These are phyloP conservation scores for Elsinoe fawcettii DNA, from an alignment of 2,329 filamentous ascomycete species.

Conservation along the genomic window DNA sequence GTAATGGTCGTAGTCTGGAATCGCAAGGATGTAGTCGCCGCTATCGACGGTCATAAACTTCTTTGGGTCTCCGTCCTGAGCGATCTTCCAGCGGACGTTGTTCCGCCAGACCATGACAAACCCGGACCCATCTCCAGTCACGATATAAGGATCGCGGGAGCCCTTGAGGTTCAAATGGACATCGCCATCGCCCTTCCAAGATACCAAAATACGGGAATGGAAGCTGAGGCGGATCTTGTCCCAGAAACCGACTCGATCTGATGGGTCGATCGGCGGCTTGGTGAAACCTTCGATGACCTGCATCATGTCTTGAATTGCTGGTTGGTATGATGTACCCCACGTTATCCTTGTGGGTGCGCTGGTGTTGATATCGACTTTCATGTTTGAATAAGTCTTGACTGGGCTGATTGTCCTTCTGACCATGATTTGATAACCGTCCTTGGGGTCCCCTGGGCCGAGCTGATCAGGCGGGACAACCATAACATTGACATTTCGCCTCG, in stretches of 20 bases:
- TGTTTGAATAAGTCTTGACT: conserved; percentile 93
- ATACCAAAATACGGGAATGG: conserved; percentile 79
- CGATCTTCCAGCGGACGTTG: conserved; percentile 80
- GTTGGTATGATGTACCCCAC: conserved; percentile 96
- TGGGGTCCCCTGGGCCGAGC: conserved; percentile 46
- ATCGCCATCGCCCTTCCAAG: conserved; percentile 94
- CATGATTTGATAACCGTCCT: conserved; percentile 69
- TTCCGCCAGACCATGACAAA: conserved; percentile 99
- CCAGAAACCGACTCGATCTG: conserved; percentile 94
- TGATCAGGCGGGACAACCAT: conserved; percentile 70
- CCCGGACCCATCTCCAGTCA: conserved; percentile 86
- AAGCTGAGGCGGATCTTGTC: conserved; percentile 94
- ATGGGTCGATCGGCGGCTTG: conserved; percentile 87
- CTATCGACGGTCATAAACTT: conserved; percentile 94
- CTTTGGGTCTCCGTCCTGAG: conserved; percentile 76
- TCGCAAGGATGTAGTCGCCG: conserved; percentile 86
- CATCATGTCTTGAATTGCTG: conserved; percentile 99
- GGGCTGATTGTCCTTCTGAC: conserved; percentile 86
- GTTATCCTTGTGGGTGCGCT: conserved; percentile 86
- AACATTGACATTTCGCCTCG: conserved; percentile 70
- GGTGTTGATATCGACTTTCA: conserved; percentile 86
- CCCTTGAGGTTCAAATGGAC: conserved; percentile 86
- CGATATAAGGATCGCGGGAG: conserved; percentile 82
- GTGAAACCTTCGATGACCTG: conserved; percentile 97
- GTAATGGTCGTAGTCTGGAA: conserved; percentile 87